Evolutionary conservation across 73 alveolate genomes (phyloP), one percentile per base, ranked within the genome.

Genomic region (Stentor coeruleus): DNA sequence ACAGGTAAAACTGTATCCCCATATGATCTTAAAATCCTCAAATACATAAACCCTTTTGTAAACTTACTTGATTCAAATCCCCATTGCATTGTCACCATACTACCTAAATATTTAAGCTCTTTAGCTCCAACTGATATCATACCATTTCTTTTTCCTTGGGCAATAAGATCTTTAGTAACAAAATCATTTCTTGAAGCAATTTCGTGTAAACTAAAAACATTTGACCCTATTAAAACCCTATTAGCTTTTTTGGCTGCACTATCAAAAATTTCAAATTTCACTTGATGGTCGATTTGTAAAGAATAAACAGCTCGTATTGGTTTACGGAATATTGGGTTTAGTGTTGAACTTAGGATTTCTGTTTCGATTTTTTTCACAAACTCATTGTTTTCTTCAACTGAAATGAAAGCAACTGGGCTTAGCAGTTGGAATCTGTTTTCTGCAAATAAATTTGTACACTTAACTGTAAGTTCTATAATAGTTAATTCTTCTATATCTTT

Each of bases 351-450:
- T 49, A 11, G 66, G 28, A 49, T 20, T 20, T 49, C 66, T 11
- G 66, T 49, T 49, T 49, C 66, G 20, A 49, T 11, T 6, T 6
- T 49, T 20, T 49, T 49, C n/a, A n/a, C n/a, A n/a, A n/a, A n/a
- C 20, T 49, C 66, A 20, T 49, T 6, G 66, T 49, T 49, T 49
- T 49, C 66, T 11, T 49, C 66, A 6, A 49, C 66, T 49, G 66
- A 11, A 6, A 49, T 6, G 6, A 11, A 20, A 49, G 66, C 66
- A 6, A 49, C 20, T 6, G 66, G 66, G 20, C 66, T 49, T 49
- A 49, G 66, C 6, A 49, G 66, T 49, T 49, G 66, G 66, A 49
- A 49, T 20, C 66, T 6, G 66, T 49, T 49, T 49, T 49, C 66
- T 49, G 66, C 20, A 11, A 20, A 11, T 20, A 49, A 20, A 20